Evolutionary conservation across 768 basidiomycete species (phyloP), one percentile per base, ranked within the genome.

Genomic region (Candolleomyces aberdarensis): DNA sequence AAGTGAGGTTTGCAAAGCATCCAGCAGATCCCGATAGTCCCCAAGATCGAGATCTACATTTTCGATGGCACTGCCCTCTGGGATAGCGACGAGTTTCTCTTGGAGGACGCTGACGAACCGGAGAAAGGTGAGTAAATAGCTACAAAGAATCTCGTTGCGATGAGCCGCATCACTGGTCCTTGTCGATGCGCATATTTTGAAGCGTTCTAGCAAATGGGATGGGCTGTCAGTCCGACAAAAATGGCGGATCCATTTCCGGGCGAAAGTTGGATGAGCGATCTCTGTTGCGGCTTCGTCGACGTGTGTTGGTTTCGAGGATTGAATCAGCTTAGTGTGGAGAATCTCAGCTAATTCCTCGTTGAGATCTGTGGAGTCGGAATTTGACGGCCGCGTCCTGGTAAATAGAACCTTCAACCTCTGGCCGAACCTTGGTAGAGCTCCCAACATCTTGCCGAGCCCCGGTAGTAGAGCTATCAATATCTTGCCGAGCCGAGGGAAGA

Each of bases 251-350:
- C 56, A 57, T 22, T 57, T 49, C 43, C 47, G 10, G 13, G 10
- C 20, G 26, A 57, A 47, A 11, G 22, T 15, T 32, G 43, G 43
- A 13, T 6, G 17, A 13, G 56, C 56, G 17, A 49, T 40, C n/a
- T 57, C 56, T 6, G 56, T 43, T 20, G 36, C 19, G 29, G 56
- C 56, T 47, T 57, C 43, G 19, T 57, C 56, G n/a, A 57, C 22
- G 56, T 47, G 19, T 9, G 15, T 3, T 8, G 43, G 56, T 32
- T 57, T 57, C 6, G 56, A 29, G 11, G 56, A 57, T 26, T 32
- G 10, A 19, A 57, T 57, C n/a, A 57, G 44, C 26, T 57, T 47
- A 11, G 43, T 47, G 46, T 49, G 47, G 8, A 47, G 29, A 17
- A 57, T 57, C 17, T 47, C 47, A 5, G 41, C 56, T 13, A 46